phyloP scores from a whole-genome alignment of 352 stramenopile genomes.

The Lagenidium sp. region DNA sequence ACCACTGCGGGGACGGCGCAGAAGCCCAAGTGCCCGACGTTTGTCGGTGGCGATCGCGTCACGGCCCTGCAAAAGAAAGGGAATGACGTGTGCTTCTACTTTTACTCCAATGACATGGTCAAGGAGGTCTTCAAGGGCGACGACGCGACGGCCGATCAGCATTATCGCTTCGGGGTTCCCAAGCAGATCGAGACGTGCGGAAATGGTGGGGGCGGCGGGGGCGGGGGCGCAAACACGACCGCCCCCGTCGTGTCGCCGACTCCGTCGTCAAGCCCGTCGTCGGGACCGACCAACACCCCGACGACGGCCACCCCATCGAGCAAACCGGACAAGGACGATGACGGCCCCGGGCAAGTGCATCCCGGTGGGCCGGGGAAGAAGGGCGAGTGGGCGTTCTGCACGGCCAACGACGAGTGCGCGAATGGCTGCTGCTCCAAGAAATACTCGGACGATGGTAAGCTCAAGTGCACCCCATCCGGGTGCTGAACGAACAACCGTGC shows the following conservation, averaged over 20 bases:
- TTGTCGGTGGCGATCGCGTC: conserved; percentile 33
- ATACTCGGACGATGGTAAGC: conserved; percentile 13
- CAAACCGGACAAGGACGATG: conserved; percentile 1
- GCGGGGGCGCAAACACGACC: neutral
- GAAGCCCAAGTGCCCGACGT: conserved; percentile 22
- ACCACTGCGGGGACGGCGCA: conserved; percentile 17
- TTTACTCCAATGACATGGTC: conserved; percentile 32
- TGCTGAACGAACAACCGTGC: no score
- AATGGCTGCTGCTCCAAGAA: conserved; percentile 12
- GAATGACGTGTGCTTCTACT: conserved; percentile 37
- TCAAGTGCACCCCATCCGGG: conserved; percentile 11
- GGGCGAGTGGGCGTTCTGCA: conserved; percentile 5
- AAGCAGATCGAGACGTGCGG: conserved; percentile 6
- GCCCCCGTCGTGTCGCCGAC: neutral
- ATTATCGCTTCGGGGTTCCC: conserved; percentile 35
- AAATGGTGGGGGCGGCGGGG: neutral
- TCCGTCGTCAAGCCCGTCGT: neutral
- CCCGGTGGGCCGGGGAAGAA: neutral
- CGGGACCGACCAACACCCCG: neutral
- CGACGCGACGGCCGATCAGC: conserved; percentile 23
- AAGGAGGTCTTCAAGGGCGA: conserved; percentile 26
- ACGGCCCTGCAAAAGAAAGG: conserved; percentile 29
- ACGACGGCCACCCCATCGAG: conserved; percentile 1
- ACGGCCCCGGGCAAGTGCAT: neutral
- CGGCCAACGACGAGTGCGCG: neutral